Evolutionary conservation across 257 asterid genomes (phyloP).

Genomic region (Rehmannia glutinosa): DNA sequence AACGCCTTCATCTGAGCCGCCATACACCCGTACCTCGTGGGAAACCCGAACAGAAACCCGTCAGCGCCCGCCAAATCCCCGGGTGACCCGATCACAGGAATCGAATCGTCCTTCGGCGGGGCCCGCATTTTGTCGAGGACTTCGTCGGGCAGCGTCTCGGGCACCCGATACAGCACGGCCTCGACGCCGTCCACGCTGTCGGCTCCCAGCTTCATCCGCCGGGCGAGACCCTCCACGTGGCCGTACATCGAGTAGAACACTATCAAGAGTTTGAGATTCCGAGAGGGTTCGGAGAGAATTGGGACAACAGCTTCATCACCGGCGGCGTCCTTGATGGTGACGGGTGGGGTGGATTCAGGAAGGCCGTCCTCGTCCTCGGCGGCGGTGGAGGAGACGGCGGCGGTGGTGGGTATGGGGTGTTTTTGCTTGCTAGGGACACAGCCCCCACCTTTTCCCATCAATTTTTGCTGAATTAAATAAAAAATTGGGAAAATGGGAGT

Average conservation of each 20-base stretch:
- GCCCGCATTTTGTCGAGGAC: slow-evolving; percentile 68
- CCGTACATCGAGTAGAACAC: slow-evolving; percentile 97
- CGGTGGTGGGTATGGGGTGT: slow-evolving; percentile 34
- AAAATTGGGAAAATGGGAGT: background rate
- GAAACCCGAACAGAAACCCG: slow-evolving; percentile 88
- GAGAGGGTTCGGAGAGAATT: slow-evolving; percentile 18
- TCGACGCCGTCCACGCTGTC: slow-evolving; percentile 71
- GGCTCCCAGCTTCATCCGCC: slow-evolving; percentile 79
- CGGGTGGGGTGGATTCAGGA: slow-evolving; percentile 22
- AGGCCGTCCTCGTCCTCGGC: slow-evolving; percentile 14
- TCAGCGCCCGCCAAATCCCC: slow-evolving; percentile 62
- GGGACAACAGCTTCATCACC: background rate
- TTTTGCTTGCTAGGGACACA: slow-evolving; percentile 84
- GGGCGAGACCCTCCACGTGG: slow-evolving; percentile 86
- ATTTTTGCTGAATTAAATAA: background rate
- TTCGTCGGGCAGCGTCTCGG: slow-evolving; percentile 71
- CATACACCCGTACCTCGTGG: slow-evolving; percentile 91
- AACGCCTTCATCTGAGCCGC: slow-evolving; percentile 98
- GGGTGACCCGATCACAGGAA: slow-evolving; percentile 56
- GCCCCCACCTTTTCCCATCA: slow-evolving; percentile 94
- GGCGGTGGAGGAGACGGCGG: slow-evolving; percentile 3
- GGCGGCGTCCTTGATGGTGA: slow-evolving; percentile 10
- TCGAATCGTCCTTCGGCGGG: slow-evolving; percentile 63
- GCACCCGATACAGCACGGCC: slow-evolving; percentile 68
- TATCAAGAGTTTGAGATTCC: slow-evolving; percentile 49